Evolutionary conservation across 1,284 basidiomycete genomes (phyloP).

Genomic region (Leucocoprinus gongylophorus): DNA sequence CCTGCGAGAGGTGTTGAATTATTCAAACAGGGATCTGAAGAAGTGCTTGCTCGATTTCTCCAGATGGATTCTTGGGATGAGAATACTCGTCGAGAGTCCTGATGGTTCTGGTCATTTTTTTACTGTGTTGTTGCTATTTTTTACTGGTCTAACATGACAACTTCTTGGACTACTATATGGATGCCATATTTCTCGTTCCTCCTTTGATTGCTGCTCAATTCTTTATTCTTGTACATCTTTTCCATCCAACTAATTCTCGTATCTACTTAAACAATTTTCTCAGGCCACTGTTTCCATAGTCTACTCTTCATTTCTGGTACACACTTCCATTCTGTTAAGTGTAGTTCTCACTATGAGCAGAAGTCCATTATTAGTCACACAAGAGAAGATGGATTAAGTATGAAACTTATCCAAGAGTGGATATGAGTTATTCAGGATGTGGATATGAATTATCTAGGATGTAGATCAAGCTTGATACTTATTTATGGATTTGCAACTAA

Average conservation of each 20-base stretch:
- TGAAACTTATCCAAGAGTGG: too few relatives aligned
- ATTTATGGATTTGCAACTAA: too few relatives aligned
- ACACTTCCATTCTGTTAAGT: too few relatives aligned
- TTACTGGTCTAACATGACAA: not conserved
- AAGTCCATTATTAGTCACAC: too few relatives aligned
- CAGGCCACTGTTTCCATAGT: too few relatives aligned
- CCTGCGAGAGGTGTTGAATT: slow-evolving; percentile 72
- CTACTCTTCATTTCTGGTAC: too few relatives aligned
- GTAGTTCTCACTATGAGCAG: too few relatives aligned
- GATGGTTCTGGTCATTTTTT: slow-evolving; percentile 1
- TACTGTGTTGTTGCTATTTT: not conserved
- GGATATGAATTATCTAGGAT: too few relatives aligned
- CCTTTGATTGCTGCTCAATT: slow-evolving; percentile 10
- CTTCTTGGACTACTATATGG: slow-evolving; percentile 8
- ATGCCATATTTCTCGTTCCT: slow-evolving; percentile 9
- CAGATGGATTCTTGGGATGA: slow-evolving; percentile 68
- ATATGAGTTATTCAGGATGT: too few relatives aligned
- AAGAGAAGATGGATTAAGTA: too few relatives aligned
- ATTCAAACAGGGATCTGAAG: slow-evolving; percentile 78
- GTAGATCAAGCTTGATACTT: too few relatives aligned
- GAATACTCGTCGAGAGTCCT: slow-evolving; percentile 26
- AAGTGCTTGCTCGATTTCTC: slow-evolving; percentile 73
- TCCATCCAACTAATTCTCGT: not conserved
- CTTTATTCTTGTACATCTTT: not conserved
- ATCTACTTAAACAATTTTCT: not conserved